A percentile compares a stretch with the other conserved stretches of the same genome.
These are phyloP conservation scores for Aphanocladium album DNA, from an alignment of 2,329 filamentous ascomycete genomes.

Conservation along the genomic window DNA sequence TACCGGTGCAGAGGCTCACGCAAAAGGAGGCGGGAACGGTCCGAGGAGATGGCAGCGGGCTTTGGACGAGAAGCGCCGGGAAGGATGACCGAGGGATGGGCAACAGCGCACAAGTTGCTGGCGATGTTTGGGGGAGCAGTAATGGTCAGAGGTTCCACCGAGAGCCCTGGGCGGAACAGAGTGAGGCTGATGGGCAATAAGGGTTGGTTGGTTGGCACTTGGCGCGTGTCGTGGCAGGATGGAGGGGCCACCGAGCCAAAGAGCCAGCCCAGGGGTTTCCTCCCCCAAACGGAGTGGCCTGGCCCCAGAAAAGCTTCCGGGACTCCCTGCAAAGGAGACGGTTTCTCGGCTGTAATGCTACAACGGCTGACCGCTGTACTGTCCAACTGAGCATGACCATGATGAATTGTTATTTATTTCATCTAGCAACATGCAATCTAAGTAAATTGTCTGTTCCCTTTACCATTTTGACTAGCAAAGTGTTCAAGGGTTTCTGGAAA, in stretches of 20 bases:
- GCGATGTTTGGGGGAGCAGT: slow-evolving; percentile 7
- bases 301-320: background rate
- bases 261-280: background rate
- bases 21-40: background rate
- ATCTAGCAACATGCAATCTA: no score
- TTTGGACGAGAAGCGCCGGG: background rate
- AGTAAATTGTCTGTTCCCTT: background rate
- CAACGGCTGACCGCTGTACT: background rate
- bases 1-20: background rate
- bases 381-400: no score
- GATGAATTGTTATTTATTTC: no score
- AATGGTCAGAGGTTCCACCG: slow-evolving; percentile 7
- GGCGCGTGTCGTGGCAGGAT: slow-evolving; percentile 1
- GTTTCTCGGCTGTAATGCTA: background rate
- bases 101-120: background rate
- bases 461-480: background rate
- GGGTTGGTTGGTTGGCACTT: background rate
- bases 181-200: slow-evolving; percentile 1
- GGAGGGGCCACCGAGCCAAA: background rate
- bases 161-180: background rate
- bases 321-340: background rate
- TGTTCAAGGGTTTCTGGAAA: background rate
- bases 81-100: background rate
- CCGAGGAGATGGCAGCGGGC: background rate
- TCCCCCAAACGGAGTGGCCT: background rate